Percentiles rank a stretch among this genome's conserved stretches.
Conservation (phyloP, 164 flowering plant species). For the Warburgia ugandensis region DNA sequence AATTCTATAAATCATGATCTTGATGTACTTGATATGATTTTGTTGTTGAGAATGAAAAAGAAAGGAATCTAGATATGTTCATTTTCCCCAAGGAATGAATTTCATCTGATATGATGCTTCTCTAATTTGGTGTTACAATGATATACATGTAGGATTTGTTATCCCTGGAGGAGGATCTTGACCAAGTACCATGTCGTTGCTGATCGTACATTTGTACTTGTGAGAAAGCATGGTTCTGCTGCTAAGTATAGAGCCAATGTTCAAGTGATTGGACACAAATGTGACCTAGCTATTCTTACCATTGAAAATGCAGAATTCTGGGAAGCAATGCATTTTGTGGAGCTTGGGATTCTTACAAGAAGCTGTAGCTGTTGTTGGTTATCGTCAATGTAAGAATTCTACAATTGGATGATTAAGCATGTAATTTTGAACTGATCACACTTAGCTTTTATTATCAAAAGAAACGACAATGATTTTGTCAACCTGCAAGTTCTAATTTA, state of each 20-base stretch:
- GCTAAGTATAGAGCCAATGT: conserved; percentile 78
- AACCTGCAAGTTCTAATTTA: too few species aligned
- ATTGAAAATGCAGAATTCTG: conserved; percentile 84
- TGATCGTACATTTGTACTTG: conserved; percentile 84
- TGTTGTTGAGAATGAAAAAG: neutral
- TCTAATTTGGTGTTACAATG: neutral
- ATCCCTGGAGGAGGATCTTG: conserved; percentile 63
- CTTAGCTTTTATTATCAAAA: too few species aligned
- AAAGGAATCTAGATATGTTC: neutral
- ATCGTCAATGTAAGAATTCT: conserved; percentile 69
- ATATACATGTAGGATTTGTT: conserved; percentile 56
- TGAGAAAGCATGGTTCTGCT: conserved; percentile 91
- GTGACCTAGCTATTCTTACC: conserved; percentile 77
- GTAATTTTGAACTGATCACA: too few species aligned
- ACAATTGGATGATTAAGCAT: too few species aligned
- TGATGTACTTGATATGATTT: neutral
- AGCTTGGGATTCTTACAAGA: conserved; percentile 80
- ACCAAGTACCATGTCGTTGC: conserved; percentile 98
- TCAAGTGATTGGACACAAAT: conserved; percentile 85
- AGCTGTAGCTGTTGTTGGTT: conserved; percentile 95
- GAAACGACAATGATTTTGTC: too few species aligned
- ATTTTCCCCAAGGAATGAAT: neutral
- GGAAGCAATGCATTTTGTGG: conserved; percentile 68
- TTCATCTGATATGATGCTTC: neutral
- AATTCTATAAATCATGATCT: neutral